Conservation (phyloP, 2,329 filamentous ascomycete genomes). For the Ilyonectria sp. region DNA sequence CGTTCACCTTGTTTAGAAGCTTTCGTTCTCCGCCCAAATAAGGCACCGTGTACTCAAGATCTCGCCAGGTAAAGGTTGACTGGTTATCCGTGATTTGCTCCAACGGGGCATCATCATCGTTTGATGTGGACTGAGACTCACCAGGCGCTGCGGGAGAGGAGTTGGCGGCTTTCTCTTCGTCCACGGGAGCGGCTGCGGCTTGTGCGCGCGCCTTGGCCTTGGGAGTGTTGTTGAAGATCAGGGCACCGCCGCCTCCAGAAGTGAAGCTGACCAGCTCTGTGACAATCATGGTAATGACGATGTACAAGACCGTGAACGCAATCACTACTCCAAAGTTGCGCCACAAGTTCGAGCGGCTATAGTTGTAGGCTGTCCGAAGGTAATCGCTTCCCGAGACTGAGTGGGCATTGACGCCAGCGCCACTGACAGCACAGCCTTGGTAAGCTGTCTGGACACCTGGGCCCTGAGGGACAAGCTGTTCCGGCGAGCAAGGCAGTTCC, state of each 20-base stretch:
- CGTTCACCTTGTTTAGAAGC: conserved; percentile 69
- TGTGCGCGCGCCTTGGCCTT: conserved; percentile 63
- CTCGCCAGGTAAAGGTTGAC: conserved; percentile 77
- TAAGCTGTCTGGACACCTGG: conserved; percentile 58
- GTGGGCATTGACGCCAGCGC: conserved; percentile 55
- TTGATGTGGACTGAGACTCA: background rate
- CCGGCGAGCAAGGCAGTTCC: conserved; percentile 62
- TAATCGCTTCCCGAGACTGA: conserved; percentile 68
- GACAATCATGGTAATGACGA: conserved; percentile 39
- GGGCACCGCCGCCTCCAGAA: conserved; percentile 74
- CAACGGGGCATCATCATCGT: conserved; percentile 29
- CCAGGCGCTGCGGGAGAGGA: background rate
- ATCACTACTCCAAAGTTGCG: conserved; percentile 42
- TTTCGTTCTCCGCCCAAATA: conserved; percentile 50
- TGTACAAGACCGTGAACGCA: conserved; percentile 40
- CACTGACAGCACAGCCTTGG: conserved; percentile 70
- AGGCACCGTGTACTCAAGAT: conserved; percentile 81
- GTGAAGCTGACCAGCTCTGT: conserved; percentile 51
- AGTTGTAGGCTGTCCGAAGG: conserved; percentile 66
- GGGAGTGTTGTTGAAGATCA: conserved; percentile 80
- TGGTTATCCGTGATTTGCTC: conserved; percentile 50
- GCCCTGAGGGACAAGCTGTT: conserved; percentile 63
- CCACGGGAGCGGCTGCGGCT: conserved; percentile 38
- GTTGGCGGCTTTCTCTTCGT: conserved; percentile 47
- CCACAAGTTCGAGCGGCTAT: conserved; percentile 41